Percentiles rank a stretch among this genome's conserved stretches.
phyloP scores from a whole-genome alignment of 768 basidiomycete species.

The Russula ochroleuca region DNA sequence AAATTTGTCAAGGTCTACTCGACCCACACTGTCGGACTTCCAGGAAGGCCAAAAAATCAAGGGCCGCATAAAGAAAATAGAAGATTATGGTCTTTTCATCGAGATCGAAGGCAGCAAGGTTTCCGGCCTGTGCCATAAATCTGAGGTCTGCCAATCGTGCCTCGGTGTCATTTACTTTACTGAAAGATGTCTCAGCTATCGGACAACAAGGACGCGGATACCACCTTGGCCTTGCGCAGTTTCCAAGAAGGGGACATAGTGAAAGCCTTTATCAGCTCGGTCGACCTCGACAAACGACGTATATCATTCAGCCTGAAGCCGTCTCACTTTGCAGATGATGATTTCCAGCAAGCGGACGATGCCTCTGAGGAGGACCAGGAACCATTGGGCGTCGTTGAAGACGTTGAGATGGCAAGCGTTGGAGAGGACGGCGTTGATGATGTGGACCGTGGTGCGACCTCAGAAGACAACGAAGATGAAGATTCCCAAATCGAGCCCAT shows the following conservation, averaged over 20 bases:
- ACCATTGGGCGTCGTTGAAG: slow-evolving; percentile 35
- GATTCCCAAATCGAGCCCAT: slow-evolving; percentile 34
- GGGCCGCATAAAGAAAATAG: slow-evolving; percentile 74
- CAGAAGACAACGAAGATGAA: slow-evolving; percentile 23
- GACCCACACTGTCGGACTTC: slow-evolving; percentile 50
- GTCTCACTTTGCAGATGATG: slow-evolving; percentile 73
- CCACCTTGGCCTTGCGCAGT: slow-evolving; percentile 65
- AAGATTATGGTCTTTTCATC: slow-evolving; percentile 91
- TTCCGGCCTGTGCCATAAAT: slow-evolving; percentile 90
- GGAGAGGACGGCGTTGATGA: slow-evolving; percentile 25
- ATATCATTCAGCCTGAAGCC: slow-evolving; percentile 82
- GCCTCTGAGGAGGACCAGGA: slow-evolving; percentile 34
- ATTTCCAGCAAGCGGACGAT: slow-evolving; percentile 43
- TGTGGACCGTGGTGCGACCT: slow-evolving; percentile 18
- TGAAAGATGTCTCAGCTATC: slow-evolving; percentile 56
- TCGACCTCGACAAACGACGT: slow-evolving; percentile 76
- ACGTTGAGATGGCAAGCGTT: slow-evolving; percentile 33
- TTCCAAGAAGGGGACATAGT: slow-evolving; percentile 88
- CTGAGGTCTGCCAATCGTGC: slow-evolving; percentile 52
- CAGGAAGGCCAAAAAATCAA: slow-evolving; percentile 75
- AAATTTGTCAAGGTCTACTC: slow-evolving; percentile 42
- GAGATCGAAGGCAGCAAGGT: slow-evolving; percentile 81
- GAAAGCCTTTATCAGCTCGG: slow-evolving; percentile 66
- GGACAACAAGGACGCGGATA: slow-evolving; percentile 80
- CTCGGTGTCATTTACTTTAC: neutral